phyloP scores from a whole-genome alignment of 192 early-diverging fungal genomes.

The Backusella morwellensis region DNA sequence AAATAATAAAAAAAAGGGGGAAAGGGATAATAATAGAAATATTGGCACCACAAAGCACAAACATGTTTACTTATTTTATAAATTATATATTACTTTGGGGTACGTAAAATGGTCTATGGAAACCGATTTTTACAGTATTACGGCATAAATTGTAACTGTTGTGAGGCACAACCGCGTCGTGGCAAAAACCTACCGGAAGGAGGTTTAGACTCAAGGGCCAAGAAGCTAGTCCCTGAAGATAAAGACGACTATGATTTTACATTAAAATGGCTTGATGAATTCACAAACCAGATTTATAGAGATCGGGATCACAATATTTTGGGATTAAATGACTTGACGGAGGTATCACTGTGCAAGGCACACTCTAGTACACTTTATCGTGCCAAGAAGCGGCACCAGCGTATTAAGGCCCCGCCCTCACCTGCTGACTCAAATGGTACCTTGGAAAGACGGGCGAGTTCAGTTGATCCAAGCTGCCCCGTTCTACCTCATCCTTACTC shows the following conservation, averaged over 20 bases:
- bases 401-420: conserved; percentile 12
- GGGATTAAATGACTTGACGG: conserved; percentile 20
- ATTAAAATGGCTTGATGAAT: conserved; percentile 29
- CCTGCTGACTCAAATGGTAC: conserved; percentile 18
- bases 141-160: conserved; percentile 29
- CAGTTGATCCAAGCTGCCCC: conserved; percentile 1
- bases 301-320: conserved; percentile 15
- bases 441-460: neutral
- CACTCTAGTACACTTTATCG: conserved; percentile 37
- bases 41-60: no score
- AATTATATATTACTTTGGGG: no score
- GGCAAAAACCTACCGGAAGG: conserved; percentile 36
- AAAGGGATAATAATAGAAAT: no score
- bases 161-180: conserved; percentile 38
- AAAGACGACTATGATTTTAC: conserved; percentile 37
- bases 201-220: conserved; percentile 35
- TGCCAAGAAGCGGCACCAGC: conserved; percentile 30
- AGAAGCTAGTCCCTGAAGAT: conserved; percentile 26
- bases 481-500: conserved; percentile 4
- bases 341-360: conserved; percentile 41
- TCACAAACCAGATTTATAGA: conserved; percentile 28
- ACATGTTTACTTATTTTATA: no score
- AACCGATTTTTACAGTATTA: conserved; percentile 20
- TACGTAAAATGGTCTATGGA: neutral
- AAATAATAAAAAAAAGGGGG: neutral